These are phyloP conservation scores for Harringtonia aguacate DNA, from an alignment of 2,329 filamentous ascomycete species.

Conservation along the genomic window DNA sequence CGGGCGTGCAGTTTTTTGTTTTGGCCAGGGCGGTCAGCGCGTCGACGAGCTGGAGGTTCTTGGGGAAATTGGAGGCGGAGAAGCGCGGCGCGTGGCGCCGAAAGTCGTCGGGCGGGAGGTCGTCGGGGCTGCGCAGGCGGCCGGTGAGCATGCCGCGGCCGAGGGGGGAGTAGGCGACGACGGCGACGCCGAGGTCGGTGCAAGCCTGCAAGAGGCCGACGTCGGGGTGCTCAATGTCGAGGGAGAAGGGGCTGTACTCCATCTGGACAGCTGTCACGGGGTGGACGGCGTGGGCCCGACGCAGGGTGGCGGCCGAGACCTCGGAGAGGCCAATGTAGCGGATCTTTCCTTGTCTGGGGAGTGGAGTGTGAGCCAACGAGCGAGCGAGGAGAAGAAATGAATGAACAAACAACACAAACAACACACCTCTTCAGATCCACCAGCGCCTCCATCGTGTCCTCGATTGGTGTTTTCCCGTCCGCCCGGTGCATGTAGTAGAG, in stretches of 20 bases:
- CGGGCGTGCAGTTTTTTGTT: constrained; percentile 27
- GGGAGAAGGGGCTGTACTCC: constrained; percentile 41
- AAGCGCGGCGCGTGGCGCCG: constrained; percentile 25
- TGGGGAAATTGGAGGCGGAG: constrained; percentile 32
- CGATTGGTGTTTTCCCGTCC: constrained; percentile 30
- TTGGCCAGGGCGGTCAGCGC: constrained; percentile 15
- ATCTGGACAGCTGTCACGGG: constrained; percentile 41
- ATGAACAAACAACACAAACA: background rate
- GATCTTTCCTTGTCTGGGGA: constrained; percentile 37
- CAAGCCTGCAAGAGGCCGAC: constrained; percentile 29
- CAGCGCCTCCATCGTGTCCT: constrained; percentile 35
- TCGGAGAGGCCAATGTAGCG: constrained; percentile 46
- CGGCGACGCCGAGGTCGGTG: constrained; percentile 31
- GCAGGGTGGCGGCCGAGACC: constrained; percentile 35
- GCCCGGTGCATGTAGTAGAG: constrained; percentile 41
- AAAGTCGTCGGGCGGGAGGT: constrained; percentile 8
- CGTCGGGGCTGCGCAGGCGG: constrained; percentile 13
- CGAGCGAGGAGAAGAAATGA: background rate
- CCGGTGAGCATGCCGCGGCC: constrained; percentile 32
- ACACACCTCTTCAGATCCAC: constrained; percentile 28
- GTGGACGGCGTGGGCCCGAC: constrained; percentile 38
- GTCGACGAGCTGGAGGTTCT: constrained; percentile 28
- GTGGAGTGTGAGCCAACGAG: background rate
- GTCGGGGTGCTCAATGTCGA: constrained; percentile 45
- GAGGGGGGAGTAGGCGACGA: constrained; percentile 29